Conservation (phyloP, 306 rosid species). For the Castanea sativa region DNA sequence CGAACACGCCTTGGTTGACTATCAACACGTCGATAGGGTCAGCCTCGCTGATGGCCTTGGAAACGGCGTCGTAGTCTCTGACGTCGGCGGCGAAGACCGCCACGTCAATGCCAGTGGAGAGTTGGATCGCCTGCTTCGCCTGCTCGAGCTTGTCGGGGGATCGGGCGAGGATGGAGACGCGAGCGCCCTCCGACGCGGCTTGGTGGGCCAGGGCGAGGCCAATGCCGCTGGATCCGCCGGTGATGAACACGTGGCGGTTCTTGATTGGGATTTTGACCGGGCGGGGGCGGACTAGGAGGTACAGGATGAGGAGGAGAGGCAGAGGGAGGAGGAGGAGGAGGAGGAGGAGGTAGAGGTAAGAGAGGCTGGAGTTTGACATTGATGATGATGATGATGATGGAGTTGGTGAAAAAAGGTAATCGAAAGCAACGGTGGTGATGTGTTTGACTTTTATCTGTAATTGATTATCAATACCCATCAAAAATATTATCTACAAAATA, state of each 20-base stretch:
- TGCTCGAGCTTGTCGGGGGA: constrained; percentile 65
- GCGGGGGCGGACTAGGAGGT: constrained; percentile 61
- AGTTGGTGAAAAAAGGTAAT: background rate
- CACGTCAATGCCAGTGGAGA: constrained; percentile 72
- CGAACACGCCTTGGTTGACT: constrained; percentile 78
- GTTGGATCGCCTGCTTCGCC: constrained; percentile 50
- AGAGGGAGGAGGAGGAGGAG: constrained; percentile 41
- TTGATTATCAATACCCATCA: too few relatives aligned
- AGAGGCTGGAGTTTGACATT: constrained; percentile 53
- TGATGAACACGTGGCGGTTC: constrained; percentile 91
- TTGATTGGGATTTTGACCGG: constrained; percentile 62
- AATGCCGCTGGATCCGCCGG: constrained; percentile 96
- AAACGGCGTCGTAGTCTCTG: constrained; percentile 62
- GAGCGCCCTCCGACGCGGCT: constrained; percentile 80
- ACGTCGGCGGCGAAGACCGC: constrained; percentile 69
- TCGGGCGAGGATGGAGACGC: constrained; percentile 83
- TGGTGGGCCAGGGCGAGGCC: constrained; percentile 87
- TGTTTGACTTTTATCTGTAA: background rate
- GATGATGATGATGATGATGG: background rate
- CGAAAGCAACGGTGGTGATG: background rate
- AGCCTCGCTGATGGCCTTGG: constrained; percentile 56
- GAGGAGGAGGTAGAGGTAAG: constrained; percentile 33
- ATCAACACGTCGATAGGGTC: constrained; percentile 73
- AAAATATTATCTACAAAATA: too few relatives aligned
- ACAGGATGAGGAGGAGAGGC: constrained; percentile 44